Conservation (phyloP, 805 yeast species). For the Ogataea methylovora region DNA sequence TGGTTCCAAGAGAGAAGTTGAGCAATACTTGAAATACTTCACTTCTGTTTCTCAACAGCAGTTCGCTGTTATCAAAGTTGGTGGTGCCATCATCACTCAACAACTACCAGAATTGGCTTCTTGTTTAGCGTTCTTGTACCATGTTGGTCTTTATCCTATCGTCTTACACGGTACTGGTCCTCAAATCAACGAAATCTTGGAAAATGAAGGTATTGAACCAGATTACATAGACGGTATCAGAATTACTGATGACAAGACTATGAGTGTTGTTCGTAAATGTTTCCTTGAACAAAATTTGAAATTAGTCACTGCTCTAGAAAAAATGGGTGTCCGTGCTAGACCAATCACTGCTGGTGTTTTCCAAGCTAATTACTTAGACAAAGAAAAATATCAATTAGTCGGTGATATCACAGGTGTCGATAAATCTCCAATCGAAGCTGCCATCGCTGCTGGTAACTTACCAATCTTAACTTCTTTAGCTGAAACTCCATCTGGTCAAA, state of each 20-base stretch:
- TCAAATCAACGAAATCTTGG: slow-evolving; percentile 90
- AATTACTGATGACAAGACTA: slow-evolving; percentile 88
- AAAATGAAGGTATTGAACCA: slow-evolving; percentile 92
- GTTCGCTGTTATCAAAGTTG: slow-evolving; percentile 97
- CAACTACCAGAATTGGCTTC: slow-evolving; percentile 90
- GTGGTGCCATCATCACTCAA: slow-evolving; percentile 97
- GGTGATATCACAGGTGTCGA: slow-evolving; percentile 85
- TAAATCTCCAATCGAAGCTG: slow-evolving; percentile 86
- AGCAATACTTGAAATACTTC: slow-evolving; percentile 93
- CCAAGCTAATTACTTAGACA: slow-evolving; percentile 84
- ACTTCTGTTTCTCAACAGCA: slow-evolving; percentile 95
- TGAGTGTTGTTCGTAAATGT: slow-evolving; percentile 93
- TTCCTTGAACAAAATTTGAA: slow-evolving; percentile 93
- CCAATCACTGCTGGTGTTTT: slow-evolving; percentile 98
- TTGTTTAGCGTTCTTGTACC: slow-evolving; percentile 91
- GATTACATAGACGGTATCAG: slow-evolving; percentile 95
- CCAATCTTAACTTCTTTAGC: slow-evolving; percentile 96
- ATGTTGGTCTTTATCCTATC: slow-evolving; percentile 94
- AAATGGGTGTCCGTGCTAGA: slow-evolving; percentile 95
- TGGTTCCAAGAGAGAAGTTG: slow-evolving; percentile 96
- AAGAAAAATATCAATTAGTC: slow-evolving; percentile 85
- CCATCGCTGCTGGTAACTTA: slow-evolving; percentile 91
- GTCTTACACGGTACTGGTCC: slow-evolving; percentile 99
- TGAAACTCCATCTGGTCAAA: slow-evolving; percentile 94
- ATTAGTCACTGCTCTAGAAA: slow-evolving; percentile 91